Conservation (phyloP, 2,329 filamentous ascomycete genomes). For the Alternaria solani region DNA sequence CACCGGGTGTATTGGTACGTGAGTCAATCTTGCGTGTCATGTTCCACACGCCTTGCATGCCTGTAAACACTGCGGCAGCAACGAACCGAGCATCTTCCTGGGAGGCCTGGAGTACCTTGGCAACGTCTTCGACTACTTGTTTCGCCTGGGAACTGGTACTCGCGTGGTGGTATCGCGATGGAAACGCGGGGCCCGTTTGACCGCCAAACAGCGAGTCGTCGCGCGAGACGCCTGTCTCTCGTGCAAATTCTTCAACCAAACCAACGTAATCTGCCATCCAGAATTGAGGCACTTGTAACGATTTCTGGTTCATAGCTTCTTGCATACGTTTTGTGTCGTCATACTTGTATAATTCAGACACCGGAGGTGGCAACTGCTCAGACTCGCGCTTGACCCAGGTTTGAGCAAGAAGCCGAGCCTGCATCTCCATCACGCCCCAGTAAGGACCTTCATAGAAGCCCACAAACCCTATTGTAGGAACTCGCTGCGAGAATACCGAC, state of each 20-base stretch:
- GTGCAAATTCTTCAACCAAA: constrained; percentile 74
- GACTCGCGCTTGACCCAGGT: constrained; percentile 60
- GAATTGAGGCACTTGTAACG: constrained; percentile 69
- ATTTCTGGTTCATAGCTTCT: constrained; percentile 38
- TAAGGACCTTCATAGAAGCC: constrained; percentile 86
- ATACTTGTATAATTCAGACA: constrained; percentile 26
- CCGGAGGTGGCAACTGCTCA: constrained; percentile 17
- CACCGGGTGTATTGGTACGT: constrained; percentile 66
- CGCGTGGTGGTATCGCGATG: constrained; percentile 42
- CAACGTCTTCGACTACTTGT: constrained; percentile 58
- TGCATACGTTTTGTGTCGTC: constrained; percentile 54
- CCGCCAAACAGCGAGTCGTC: constrained; percentile 48
- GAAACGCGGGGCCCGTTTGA: constrained; percentile 60
- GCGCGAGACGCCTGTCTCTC: constrained; percentile 63
- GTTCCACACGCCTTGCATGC: constrained; percentile 74
- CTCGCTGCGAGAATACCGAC: constrained; percentile 66
- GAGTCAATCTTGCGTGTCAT: constrained; percentile 66
- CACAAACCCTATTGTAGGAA: constrained; percentile 76
- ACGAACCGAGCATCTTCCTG: constrained; percentile 63
- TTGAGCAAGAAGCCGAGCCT: constrained; percentile 72
- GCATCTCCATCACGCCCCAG: constrained; percentile 89
- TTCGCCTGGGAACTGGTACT: constrained; percentile 52
- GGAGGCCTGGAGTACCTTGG: constrained; percentile 52
- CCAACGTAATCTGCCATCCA: constrained; percentile 85
- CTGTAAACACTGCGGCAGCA: constrained; percentile 72